A percentile compares a stretch with the other conserved stretches of the same genome.
Conservation (phyloP, 495 filamentous ascomycete genomes). For the Sabuloglossum arenarium region DNA sequence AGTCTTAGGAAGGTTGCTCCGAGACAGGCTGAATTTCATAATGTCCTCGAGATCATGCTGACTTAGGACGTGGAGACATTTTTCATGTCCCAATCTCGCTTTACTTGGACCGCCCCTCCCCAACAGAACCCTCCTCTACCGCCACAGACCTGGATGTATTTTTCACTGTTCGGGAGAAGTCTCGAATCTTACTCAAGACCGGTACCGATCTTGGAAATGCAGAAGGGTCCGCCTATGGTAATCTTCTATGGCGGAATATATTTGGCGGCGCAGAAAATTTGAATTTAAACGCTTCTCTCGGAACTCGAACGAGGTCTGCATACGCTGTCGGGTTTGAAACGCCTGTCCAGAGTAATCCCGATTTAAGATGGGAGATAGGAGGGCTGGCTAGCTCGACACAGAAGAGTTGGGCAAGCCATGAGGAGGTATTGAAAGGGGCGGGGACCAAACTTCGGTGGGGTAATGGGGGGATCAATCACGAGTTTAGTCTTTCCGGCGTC, state of each 20-base stretch:
- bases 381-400: slow-evolving; percentile 59
- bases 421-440: slow-evolving; percentile 69
- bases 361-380: slow-evolving; percentile 52
- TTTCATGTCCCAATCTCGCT: slow-evolving; percentile 68
- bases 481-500: slow-evolving; percentile 54
- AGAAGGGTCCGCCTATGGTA: slow-evolving; percentile 79
- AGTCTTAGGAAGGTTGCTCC: slow-evolving; percentile 5
- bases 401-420: slow-evolving; percentile 82
- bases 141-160: slow-evolving; percentile 61
- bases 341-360: slow-evolving; percentile 63
- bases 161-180: slow-evolving; percentile 55
- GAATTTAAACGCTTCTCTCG: slow-evolving; percentile 61
- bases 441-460: slow-evolving; percentile 56
- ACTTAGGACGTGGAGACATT: slow-evolving; percentile 35
- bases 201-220: slow-evolving; percentile 82
- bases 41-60: slow-evolving; percentile 1
- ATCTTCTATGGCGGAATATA: slow-evolving; percentile 67
- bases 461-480: slow-evolving; percentile 40
- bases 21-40: neutral
- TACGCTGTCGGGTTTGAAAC: slow-evolving; percentile 70
- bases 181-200: slow-evolving; percentile 62
- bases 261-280: slow-evolving; percentile 89
- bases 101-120: slow-evolving; percentile 49
- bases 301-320: slow-evolving; percentile 72
- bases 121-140: slow-evolving; percentile 32